Percentiles rank a stretch among this genome's conserved stretches.
phyloP scores from a whole-genome alignment of 176 grass and related monocot species.

The Eremochloa ophiuroides region DNA sequence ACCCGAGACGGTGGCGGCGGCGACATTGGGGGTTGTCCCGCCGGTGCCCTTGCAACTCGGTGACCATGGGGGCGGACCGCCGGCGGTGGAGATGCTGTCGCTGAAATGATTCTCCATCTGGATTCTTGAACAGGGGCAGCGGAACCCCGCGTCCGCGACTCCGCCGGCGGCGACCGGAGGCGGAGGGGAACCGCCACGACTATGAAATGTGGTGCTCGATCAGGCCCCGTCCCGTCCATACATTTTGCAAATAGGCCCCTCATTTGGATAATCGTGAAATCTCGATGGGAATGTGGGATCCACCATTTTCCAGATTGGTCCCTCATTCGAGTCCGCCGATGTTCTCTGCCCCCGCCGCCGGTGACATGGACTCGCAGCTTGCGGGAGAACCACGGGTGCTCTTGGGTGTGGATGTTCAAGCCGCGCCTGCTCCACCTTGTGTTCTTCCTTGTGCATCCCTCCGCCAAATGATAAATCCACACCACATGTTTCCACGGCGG shows the following conservation, averaged over 20 bases:
- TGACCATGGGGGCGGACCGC: not conserved
- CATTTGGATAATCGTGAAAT: not conserved
- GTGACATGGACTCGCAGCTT: not conserved
- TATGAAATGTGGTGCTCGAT: too few relatives aligned
- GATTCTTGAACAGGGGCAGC: not conserved
- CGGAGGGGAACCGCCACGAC: not conserved
- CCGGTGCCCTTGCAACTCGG: not conserved
- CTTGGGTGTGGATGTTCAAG: not conserved
- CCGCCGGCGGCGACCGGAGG: not conserved
- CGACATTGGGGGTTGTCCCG: not conserved
- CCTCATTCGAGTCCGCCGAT: too few relatives aligned
- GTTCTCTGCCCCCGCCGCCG: too few relatives aligned
- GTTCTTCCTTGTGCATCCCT: not conserved
- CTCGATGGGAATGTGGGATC: too few relatives aligned
- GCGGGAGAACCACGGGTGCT: not conserved
- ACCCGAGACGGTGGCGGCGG: not conserved
- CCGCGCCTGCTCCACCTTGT: not conserved
- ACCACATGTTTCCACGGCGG: not conserved
- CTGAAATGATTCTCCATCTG: not conserved
- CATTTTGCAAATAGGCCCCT: not conserved
- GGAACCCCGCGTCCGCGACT: not conserved
- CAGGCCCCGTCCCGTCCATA: too few relatives aligned
- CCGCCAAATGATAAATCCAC: not conserved
- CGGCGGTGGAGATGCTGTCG: not conserved
- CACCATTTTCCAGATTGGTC: too few relatives aligned